phyloP scores from a whole-genome alignment of 768 basidiomycete species.

The Termitomyces titanicus region DNA sequence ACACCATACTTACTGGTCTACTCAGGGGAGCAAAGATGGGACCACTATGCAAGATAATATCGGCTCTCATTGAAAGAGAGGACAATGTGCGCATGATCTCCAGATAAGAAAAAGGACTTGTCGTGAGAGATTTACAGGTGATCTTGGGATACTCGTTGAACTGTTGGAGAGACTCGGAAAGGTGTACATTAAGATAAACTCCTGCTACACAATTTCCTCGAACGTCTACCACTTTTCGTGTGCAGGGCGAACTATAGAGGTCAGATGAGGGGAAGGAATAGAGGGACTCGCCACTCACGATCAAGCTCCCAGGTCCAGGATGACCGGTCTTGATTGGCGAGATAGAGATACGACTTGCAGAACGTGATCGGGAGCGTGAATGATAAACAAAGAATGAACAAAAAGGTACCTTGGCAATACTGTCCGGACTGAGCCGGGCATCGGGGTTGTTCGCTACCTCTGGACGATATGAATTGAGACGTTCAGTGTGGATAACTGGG shows the following conservation, averaged over 20 bases:
- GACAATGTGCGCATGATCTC: not conserved
- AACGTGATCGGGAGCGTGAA: not conserved
- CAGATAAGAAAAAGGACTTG: not conserved
- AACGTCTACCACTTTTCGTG: conserved; percentile 39
- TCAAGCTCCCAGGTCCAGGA: conserved; percentile 82
- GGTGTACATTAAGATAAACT: not conserved
- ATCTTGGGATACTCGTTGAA: too few species aligned
- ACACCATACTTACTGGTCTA: not conserved
- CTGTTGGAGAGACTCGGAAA: not conserved
- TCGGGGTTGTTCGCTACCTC: conserved; percentile 44
- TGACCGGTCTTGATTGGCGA: conserved; percentile 66
- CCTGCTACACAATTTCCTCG: not conserved
- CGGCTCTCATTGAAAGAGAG: not conserved
- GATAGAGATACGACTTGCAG: conserved; percentile 58
- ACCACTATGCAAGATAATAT: too few species aligned
- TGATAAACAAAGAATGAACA: not conserved
- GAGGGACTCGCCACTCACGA: conserved; percentile 39
- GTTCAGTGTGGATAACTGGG: conserved; percentile 34
- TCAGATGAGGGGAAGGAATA: not conserved
- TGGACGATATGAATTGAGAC: conserved; percentile 22
- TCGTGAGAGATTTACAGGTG: not conserved
- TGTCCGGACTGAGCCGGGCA: conserved; percentile 53
- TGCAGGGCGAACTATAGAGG: conserved; percentile 36
- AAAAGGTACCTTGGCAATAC: conserved; percentile 60
- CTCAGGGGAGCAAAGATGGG: not conserved